Evolutionary conservation across 768 basidiomycete species (phyloP), one percentile per base, ranked within the genome.

Genomic region (Melanogaster broomeanus): DNA sequence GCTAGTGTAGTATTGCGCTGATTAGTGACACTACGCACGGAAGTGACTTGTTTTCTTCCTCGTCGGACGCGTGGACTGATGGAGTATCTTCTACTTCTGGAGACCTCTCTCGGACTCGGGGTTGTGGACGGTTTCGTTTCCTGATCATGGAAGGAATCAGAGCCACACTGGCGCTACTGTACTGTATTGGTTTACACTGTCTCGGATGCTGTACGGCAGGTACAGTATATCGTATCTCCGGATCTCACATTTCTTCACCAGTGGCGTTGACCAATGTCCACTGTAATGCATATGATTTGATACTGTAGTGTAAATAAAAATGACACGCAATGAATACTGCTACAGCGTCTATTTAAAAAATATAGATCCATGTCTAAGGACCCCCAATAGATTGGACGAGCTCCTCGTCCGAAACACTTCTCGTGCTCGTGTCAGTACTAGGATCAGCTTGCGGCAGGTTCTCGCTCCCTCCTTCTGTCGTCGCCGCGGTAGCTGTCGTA

Each of bases 51-150:
- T 67, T 62, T 9, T 72, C 71, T 9, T 74, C 73, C 12, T 77
- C 73, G 22, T 57, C 62, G 19, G 75, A 74, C 9, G 64, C 55
- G 19, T 56, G 24, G 6, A 28, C n/a, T 5, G 54, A 58, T 18
- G 41, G 33, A 8, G 51, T 34, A 2, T 52, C 52, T 21, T 56
- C 67, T 4, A 48, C 48, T 19, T 77, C 74, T 40, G 57, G 59
- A 0, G 84, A 83, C 41, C 61, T 68, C 64, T 82, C 80, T 13
- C 88, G 77, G 19, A 79, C 59, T 28, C 77, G 76, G 22, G 77
- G 73, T 60, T 82, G 83, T 33, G 88, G 88, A 35, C 88, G 81
- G 45, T 71, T 77, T 31, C 89, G 85, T 71, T 83, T 88, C 74
- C 82, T 90, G 75, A 91, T 87, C 79, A 87, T 83, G 63, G 57